These are phyloP conservation scores for Globisporangium camurandrum DNA, from an alignment of 352 stramenopile genomes.

Conservation along the genomic window DNA sequence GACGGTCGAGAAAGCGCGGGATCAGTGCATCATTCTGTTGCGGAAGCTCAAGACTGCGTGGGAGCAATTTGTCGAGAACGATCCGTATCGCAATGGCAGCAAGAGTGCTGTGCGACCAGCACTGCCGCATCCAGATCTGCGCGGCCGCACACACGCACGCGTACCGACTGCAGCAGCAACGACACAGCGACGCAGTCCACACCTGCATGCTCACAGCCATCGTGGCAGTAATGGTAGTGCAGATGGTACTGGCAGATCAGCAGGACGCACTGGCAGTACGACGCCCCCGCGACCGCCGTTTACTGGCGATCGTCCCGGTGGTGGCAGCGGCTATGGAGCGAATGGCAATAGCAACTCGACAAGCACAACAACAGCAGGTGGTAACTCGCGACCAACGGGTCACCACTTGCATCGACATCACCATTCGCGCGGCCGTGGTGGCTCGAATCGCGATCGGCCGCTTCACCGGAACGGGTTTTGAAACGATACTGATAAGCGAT, in stretches of 20 bases:
- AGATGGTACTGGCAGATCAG: not conserved
- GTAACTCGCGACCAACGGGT: conserved; percentile 3
- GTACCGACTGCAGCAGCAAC: too few relatives aligned
- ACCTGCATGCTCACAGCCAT: not conserved
- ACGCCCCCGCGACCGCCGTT: not conserved
- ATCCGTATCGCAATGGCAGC: conserved; percentile 1
- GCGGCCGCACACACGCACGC: conserved; percentile 6
- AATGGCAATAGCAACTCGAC: not conserved
- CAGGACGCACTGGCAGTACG: not conserved
- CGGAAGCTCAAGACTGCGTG: conserved; percentile 14
- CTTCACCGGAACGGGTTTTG: too few relatives aligned
- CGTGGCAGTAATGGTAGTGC: not conserved
- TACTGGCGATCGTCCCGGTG: not conserved
- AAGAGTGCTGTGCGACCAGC: not conserved
- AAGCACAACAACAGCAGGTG: not conserved
- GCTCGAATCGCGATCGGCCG: not conserved
- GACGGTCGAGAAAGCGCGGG: conserved; percentile 11
- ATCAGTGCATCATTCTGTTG: conserved; percentile 11
- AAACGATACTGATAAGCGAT: not conserved
- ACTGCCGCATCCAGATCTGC: conserved; percentile 4
- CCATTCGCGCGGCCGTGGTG: conserved; percentile 6
- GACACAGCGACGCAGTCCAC: too few relatives aligned
- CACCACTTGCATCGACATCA: conserved; percentile 13
- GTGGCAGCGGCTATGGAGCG: not conserved
- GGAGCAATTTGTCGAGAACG: conserved; percentile 14